phyloP scores from a whole-genome alignment of 2,329 filamentous ascomycete genomes.

The Ambrosiella cleistominuta region DNA sequence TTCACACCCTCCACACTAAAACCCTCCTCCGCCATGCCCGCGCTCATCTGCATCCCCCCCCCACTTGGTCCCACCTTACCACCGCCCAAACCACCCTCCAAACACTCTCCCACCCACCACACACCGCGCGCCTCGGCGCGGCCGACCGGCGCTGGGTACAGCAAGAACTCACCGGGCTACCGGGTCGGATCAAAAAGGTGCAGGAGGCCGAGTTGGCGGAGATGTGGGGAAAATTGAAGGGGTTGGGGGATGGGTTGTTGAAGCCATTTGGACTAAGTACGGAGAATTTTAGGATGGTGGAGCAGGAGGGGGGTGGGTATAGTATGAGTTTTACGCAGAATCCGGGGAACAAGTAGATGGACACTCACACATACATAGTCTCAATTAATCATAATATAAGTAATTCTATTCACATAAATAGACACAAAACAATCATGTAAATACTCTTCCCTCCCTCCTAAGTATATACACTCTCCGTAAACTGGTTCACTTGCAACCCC shows the following conservation, averaged over 20 bases:
- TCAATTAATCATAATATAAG: background rate
- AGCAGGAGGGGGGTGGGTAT: conserved; percentile 81
- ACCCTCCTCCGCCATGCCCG: conserved; percentile 63
- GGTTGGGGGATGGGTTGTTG: conserved; percentile 76
- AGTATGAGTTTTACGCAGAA: conserved; percentile 63
- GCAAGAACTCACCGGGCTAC: conserved; percentile 16
- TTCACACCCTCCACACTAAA: conserved; percentile 56
- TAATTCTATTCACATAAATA: background rate
- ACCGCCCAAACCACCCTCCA: conserved; percentile 70
- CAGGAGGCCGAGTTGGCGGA: conserved; percentile 80
- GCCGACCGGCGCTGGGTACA: background rate
- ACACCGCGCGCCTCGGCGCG: background rate
- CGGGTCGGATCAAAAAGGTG: conserved; percentile 43
- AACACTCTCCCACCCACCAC: conserved; percentile 23
- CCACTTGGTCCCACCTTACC: conserved; percentile 64
- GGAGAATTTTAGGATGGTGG: conserved; percentile 83
- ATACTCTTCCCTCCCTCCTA: conserved; percentile 20
- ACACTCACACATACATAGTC: background rate
- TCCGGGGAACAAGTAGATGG: conserved; percentile 2
- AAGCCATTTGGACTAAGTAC: conserved; percentile 90
- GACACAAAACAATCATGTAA: background rate
- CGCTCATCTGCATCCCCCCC: conserved; percentile 45
- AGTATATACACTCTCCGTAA: conserved; percentile 76
- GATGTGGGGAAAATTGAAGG: conserved; percentile 95
- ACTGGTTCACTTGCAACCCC: conserved; percentile 68